A percentile compares a stretch with the other conserved stretches of the same genome.
phyloP scores from a whole-genome alignment of 1,284 basidiomycete species.

The Rhodotorula sp. region DNA sequence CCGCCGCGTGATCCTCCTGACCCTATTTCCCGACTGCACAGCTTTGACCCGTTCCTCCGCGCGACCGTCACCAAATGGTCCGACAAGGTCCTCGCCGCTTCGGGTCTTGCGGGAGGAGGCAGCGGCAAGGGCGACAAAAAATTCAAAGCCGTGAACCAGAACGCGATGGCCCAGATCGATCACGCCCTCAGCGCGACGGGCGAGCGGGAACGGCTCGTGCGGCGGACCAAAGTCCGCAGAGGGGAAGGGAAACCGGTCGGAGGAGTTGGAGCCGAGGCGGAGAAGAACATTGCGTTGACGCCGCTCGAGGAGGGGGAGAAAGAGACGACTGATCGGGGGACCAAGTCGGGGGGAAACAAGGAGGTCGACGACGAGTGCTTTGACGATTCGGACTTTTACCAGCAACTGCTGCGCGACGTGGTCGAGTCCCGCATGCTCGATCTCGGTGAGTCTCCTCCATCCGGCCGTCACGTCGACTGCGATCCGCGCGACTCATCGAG shows the following conservation, averaged over 20 bases:
- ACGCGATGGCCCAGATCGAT: slow-evolving; percentile 67
- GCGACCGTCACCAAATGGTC: slow-evolving; percentile 87
- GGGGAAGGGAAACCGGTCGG: not conserved
- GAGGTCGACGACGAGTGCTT: slow-evolving; percentile 56
- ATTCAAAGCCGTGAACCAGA: slow-evolving; percentile 64
- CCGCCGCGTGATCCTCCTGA: no score
- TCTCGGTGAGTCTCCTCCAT: slow-evolving; percentile 29
- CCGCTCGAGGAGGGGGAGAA: slow-evolving; percentile 50
- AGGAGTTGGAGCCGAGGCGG: slow-evolving; percentile 43
- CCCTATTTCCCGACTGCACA: slow-evolving; percentile 7
- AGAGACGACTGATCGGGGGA: slow-evolving; percentile 39
- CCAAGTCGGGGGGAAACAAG: slow-evolving; percentile 9
- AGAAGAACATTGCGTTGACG: slow-evolving; percentile 39
- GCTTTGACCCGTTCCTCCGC: slow-evolving; percentile 55
- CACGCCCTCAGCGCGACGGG: slow-evolving; percentile 59
- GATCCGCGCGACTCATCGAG: not conserved
- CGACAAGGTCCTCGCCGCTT: slow-evolving; percentile 84
- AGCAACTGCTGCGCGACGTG: slow-evolving; percentile 79
- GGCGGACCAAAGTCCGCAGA: slow-evolving; percentile 48
- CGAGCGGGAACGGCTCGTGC: slow-evolving; percentile 43
- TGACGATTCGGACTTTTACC: slow-evolving; percentile 89
- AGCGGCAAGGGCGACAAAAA: slow-evolving; percentile 47
- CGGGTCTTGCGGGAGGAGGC: slow-evolving; percentile 51
- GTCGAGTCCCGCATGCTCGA: slow-evolving; percentile 61
- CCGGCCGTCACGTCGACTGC: not conserved